phyloP scores from a whole-genome alignment of 2,329 filamentous ascomycete species.

The Aquanectria penicillioides region DNA sequence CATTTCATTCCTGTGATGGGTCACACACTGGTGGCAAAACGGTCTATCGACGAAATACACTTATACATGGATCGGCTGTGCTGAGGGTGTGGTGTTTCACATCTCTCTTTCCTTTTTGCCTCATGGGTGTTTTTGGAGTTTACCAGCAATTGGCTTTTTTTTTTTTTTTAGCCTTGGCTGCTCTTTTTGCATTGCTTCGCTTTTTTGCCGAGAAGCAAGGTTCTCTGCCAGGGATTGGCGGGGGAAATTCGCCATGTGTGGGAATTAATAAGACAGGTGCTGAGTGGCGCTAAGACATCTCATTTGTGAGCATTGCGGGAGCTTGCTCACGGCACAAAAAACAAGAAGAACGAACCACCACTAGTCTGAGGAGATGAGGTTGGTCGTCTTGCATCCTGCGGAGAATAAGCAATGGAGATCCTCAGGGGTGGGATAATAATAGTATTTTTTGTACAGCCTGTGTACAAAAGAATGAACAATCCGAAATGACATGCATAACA shows the following conservation, averaged over 20 bases:
- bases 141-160: background rate
- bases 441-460: constrained; percentile 13
- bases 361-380: background rate
- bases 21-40: too few species aligned
- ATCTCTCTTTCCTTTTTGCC: background rate
- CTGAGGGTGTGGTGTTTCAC: background rate
- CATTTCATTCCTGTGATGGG: constrained; percentile 31
- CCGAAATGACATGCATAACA: background rate
- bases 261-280: constrained; percentile 25
- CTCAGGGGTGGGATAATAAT: constrained; percentile 16
- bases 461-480: constrained; percentile 14
- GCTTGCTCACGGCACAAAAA: constrained; percentile 20
- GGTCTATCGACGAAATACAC: too few species aligned
- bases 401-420: too few species aligned
- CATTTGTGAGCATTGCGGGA: constrained; percentile 22
- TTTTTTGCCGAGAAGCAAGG: background rate
- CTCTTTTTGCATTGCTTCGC: background rate
- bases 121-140: constrained; percentile 9
- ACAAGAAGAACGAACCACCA: background rate
- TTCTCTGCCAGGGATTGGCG: too few species aligned
- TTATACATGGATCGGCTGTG: background rate
- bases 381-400: too few species aligned
- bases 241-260: too few species aligned
- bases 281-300: constrained; percentile 37
- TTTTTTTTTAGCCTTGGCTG: background rate